These are phyloP conservation scores for Petasospora rhodanensis DNA, from an alignment of 1,139 yeast species.

Conservation along the genomic window DNA sequence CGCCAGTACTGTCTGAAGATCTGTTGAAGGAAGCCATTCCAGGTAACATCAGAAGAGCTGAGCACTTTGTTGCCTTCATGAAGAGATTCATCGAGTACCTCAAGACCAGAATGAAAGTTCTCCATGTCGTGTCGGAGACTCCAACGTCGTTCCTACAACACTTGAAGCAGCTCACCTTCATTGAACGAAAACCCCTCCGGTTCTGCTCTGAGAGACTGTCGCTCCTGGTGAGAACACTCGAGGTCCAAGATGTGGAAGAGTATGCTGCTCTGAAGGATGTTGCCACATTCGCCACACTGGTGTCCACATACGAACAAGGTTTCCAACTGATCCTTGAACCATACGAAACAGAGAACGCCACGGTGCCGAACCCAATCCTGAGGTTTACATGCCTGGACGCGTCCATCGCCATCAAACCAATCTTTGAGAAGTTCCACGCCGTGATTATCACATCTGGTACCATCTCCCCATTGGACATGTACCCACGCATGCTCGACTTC, in stretches of 20 bases:
- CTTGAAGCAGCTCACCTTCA: slow-evolving; percentile 86
- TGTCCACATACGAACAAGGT: slow-evolving; percentile 92
- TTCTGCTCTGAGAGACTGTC: slow-evolving; percentile 92
- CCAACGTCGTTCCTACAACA: slow-evolving; percentile 91
- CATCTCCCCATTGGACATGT: slow-evolving; percentile 97
- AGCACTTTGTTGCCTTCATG: slow-evolving; percentile 89
- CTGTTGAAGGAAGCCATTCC: slow-evolving; percentile 90
- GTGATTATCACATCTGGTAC: slow-evolving; percentile 97
- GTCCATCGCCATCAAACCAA: slow-evolving; percentile 95
- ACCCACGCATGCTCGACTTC: slow-evolving; percentile 93
- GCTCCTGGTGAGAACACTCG: slow-evolving; percentile 81
- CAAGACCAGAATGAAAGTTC: slow-evolving; percentile 94
- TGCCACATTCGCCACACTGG: slow-evolving; percentile 94
- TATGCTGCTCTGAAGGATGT: slow-evolving; percentile 90
- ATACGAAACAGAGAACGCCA: slow-evolving; percentile 92
- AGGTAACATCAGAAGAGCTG: slow-evolving; percentile 94
- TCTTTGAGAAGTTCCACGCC: slow-evolving; percentile 89
- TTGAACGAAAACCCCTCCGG: slow-evolving; percentile 84
- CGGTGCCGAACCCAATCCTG: slow-evolving; percentile 96
- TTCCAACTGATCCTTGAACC: slow-evolving; percentile 91
- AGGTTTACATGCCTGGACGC: slow-evolving; percentile 96
- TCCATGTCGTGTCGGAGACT: slow-evolving; percentile 95
- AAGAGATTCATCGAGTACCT: slow-evolving; percentile 90
- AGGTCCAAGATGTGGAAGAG: slow-evolving; percentile 84
- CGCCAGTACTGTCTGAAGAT: slow-evolving; percentile 84